Evolutionary conservation across 2,329 filamentous ascomycete genomes (phyloP).

Genomic region (Sphaerostilbella broomeana): DNA sequence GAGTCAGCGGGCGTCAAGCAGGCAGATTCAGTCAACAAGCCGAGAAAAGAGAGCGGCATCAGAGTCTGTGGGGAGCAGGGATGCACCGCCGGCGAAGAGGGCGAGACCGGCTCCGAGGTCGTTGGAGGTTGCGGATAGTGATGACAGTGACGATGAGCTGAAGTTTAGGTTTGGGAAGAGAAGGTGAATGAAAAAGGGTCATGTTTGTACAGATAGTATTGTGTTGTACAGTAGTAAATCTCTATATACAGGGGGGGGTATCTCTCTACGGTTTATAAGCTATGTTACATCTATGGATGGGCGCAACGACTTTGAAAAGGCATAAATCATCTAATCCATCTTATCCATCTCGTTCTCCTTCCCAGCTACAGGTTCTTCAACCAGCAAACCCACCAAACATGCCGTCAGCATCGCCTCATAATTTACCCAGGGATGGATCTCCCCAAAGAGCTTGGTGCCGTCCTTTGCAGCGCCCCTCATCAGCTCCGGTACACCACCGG

Average conservation of each 20-base stretch:
- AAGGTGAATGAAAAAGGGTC: slow-evolving; percentile 31
- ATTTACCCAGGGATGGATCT: slow-evolving; percentile 67
- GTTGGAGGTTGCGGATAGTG: slow-evolving; percentile 32
- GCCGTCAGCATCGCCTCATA: slow-evolving; percentile 62
- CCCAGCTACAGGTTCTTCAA: slow-evolving; percentile 45
- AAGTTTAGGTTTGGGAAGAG: slow-evolving; percentile 51
- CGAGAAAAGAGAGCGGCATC: slow-evolving; percentile 30
- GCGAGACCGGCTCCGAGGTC: slow-evolving; percentile 29
- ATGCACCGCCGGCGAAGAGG: slow-evolving; percentile 26
- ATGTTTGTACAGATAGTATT: not conserved
- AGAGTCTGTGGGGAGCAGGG: slow-evolving; percentile 19
- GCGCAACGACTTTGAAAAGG: not conserved
- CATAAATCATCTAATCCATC: slow-evolving; percentile 48
- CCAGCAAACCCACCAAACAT: slow-evolving; percentile 57
- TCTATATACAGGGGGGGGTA: slow-evolving; percentile 8
- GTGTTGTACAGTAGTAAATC: slow-evolving; percentile 1
- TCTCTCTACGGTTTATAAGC: slow-evolving; percentile 11
- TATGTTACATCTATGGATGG: not conserved
- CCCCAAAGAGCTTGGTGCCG: slow-evolving; percentile 56
- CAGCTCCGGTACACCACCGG: slow-evolving; percentile 73
- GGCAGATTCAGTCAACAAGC: slow-evolving; percentile 20
- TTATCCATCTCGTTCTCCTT: slow-evolving; percentile 46
- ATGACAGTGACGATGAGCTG: slow-evolving; percentile 50
- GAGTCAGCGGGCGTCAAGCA: slow-evolving; percentile 25
- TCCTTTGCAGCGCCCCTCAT: slow-evolving; percentile 56